Conservation (phyloP, 371 early-diverging fungal species). For the Mucor racemosus region DNA sequence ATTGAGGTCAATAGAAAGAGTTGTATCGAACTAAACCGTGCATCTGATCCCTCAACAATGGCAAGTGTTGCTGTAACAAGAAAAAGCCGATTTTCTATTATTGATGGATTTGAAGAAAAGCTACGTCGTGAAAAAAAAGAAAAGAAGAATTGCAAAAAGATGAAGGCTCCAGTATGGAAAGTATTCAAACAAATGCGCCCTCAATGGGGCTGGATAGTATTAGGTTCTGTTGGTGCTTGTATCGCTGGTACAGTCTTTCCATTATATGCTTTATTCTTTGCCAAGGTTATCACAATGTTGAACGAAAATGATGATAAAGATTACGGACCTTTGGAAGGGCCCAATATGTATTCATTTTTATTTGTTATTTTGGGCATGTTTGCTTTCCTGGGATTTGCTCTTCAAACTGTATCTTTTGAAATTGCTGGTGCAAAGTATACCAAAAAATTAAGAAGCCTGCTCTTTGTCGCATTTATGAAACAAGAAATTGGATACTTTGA, state of each 20-base stretch:
- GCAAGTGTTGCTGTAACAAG: slow-evolving; percentile 4
- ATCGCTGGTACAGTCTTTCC: slow-evolving; percentile 58
- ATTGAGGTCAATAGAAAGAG: slow-evolving; percentile 17
- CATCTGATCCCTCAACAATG: slow-evolving; percentile 1
- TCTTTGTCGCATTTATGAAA: slow-evolving; percentile 63
- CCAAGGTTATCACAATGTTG: slow-evolving; percentile 15
- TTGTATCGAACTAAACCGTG: slow-evolving; percentile 1
- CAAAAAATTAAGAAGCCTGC: slow-evolving; percentile 53
- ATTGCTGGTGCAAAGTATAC: slow-evolving; percentile 64
- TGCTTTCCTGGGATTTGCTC: slow-evolving; percentile 49
- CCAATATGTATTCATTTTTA: slow-evolving; percentile 74
- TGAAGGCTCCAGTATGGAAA: slow-evolving; percentile 50
- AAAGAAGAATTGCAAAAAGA: slow-evolving; percentile 24
- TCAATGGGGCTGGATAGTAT: slow-evolving; percentile 7
- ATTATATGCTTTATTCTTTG: slow-evolving; percentile 28
- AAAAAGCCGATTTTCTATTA: slow-evolving; percentile 11
- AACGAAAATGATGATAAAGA: slow-evolving; percentile 33
- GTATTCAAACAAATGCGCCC: slow-evolving; percentile 36
- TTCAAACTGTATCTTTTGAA: slow-evolving; percentile 48
- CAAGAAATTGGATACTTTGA: slow-evolving; percentile 93
- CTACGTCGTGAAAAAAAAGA: slow-evolving; percentile 39
- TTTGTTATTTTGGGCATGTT: slow-evolving; percentile 63
- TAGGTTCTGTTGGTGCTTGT: slow-evolving; percentile 52
- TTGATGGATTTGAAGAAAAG: slow-evolving; percentile 44
- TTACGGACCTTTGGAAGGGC: slow-evolving; percentile 47